A percentile compares a stretch with the other conserved stretches of the same genome.
Conservation (phyloP, 139 green algal genomes). For the Asterochloris sp. region DNA sequence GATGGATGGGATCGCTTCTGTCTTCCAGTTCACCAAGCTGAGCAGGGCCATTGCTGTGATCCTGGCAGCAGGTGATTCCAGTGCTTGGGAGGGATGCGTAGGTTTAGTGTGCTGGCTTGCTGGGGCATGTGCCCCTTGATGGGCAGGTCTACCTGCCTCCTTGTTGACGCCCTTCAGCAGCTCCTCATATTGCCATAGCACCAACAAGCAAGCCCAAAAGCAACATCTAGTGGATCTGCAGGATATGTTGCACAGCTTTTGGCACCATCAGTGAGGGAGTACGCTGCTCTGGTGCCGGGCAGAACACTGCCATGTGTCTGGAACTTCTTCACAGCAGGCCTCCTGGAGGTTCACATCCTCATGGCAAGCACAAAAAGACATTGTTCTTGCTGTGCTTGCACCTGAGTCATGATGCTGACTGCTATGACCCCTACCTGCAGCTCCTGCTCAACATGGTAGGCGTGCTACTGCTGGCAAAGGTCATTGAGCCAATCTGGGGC, state of each 20-base stretch:
- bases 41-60: constrained; percentile 11
- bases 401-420: neutral
- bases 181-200: no score
- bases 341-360: constrained; percentile 29
- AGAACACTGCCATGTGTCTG: constrained; percentile 30
- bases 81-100: no score
- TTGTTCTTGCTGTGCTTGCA: no score
- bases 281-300: constrained; percentile 30
- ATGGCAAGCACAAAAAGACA: constrained; percentile 17
- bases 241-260: constrained; percentile 19
- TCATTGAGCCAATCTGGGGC: constrained; percentile 86
- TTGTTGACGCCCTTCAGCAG: no score
- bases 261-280: neutral
- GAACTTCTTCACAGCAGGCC: constrained; percentile 35
- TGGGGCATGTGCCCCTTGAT: no score
- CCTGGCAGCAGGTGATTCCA: neutral
- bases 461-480: constrained; percentile 63
- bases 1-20: neutral
- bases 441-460: constrained; percentile 47
- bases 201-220: no score
- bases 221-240: neutral
- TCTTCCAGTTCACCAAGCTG: constrained; percentile 19
- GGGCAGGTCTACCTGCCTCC: no score
- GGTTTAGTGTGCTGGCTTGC: no score
- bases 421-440: constrained; percentile 34